Base-by-base conservation (phyloP, 2,329 filamentous ascomycete species). In the Westerdykella ornata region DNA sequence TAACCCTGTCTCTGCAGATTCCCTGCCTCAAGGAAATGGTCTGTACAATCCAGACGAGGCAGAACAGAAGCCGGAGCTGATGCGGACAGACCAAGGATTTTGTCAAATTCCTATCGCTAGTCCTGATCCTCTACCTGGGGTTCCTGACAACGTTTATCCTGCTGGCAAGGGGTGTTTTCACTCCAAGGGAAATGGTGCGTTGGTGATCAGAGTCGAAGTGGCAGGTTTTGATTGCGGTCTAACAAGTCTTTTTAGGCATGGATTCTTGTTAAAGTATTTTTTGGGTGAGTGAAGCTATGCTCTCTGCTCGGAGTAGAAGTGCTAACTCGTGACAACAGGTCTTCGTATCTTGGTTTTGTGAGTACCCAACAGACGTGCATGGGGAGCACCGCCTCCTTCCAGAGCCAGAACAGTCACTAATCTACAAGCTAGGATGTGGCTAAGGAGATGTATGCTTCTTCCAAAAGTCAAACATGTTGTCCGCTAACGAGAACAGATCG, bases 11-110 rank as follows among this genome's bases (percentile, higher is more conserved):
- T 18, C 17, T 47, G 50, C 51, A 77, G 72, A 89, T 96, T 45
- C 89, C 88, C 0, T 94, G 89, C 49, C 74, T 96, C 38, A 92
- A 92, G 62, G 87, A 90, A 62, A 96, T 96, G 89, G 85, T 77
- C 45, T 42, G 47, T 48, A 7, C 20, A 31, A 28, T 13, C 30
- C n/a, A 17, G n/a, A 33, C 11, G 8, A 14, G 20, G 26, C 13
- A 32, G 14, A 15, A 8, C 26, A 15, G 17, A 13, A 16, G 42
- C 46, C 38, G 47, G 44, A 36, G 44, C 47, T 53, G 35, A 57
- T 35, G 12, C 14, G 12, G 20, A 16, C 39, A 80, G 77, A 79
- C 85, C 30, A 90, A 89, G 65, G 88, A 94, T 60, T 95, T 95
- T 60, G 66, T 89, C 63, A 89, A 89, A 57, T 94, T 92, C 46